Evolutionary conservation across 1,284 basidiomycete species (phyloP).

Genomic region (Heliocybe sulcata): DNA sequence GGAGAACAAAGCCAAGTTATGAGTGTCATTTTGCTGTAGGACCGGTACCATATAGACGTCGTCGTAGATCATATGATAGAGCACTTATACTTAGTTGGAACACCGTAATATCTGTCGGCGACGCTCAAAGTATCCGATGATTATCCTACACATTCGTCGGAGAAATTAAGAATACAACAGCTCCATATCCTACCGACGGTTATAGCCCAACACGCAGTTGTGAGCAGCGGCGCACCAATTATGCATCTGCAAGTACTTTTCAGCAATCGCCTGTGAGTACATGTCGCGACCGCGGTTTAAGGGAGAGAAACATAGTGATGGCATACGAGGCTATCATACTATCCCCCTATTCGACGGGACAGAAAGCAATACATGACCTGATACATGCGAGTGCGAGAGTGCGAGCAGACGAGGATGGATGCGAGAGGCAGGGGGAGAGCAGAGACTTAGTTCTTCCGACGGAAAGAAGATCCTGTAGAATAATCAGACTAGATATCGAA

Average conservation of each 20-base stretch:
- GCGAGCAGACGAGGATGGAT: slow-evolving; percentile 12
- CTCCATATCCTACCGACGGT: too few relatives aligned
- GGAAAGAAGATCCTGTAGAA: slow-evolving; percentile 73
- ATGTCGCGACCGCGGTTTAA: not conserved
- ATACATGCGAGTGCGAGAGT: slow-evolving; percentile 16
- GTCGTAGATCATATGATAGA: too few relatives aligned
- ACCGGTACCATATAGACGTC: too few relatives aligned
- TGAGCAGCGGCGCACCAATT: too few relatives aligned
- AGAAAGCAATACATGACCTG: slow-evolving; percentile 8
- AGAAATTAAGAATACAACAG: too few relatives aligned
- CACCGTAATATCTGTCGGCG: too few relatives aligned
- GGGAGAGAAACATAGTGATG: not conserved
- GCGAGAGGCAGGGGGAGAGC: slow-evolving; percentile 13
- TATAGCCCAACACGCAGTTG: too few relatives aligned
- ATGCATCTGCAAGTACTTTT: not conserved
- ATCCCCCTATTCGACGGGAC: not conserved
- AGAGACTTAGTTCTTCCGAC: slow-evolving; percentile 81
- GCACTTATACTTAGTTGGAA: too few relatives aligned
- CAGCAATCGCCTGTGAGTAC: not conserved
- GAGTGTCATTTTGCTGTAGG: slow-evolving; percentile 7
- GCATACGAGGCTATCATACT: slow-evolving; percentile 1
- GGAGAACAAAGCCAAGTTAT: slow-evolving; percentile 31
- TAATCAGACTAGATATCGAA: slow-evolving; percentile 5
- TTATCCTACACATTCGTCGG: too few relatives aligned
- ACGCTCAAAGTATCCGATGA: too few relatives aligned